Evolutionary conservation across 164 flowering plant genomes (phyloP).

Genomic region (Magnolia changhungtana): DNA sequence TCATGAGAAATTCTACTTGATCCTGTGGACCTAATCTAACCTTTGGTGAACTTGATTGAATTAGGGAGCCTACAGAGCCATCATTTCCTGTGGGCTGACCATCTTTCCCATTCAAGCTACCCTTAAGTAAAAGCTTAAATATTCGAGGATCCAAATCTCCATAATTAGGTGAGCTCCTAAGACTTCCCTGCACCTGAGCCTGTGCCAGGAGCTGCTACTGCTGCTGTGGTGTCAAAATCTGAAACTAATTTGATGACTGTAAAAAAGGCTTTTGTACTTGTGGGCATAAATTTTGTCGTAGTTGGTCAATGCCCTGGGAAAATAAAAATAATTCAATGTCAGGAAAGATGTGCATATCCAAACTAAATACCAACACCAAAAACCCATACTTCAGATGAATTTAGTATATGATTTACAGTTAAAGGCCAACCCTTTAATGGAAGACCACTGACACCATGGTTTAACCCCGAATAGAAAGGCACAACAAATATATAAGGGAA

Average conservation of each 20-base stretch:
- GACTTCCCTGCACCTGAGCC: slow-evolving; percentile 68
- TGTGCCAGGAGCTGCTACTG: slow-evolving; percentile 74
- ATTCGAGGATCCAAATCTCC: slow-evolving; percentile 63
- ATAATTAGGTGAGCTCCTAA: slow-evolving; percentile 54
- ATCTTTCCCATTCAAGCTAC: slow-evolving; percentile 52
- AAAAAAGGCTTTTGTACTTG: slow-evolving; percentile 68
- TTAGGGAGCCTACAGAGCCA: slow-evolving; percentile 78
- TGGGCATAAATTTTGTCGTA: slow-evolving; percentile 56
- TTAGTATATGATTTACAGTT: slow-evolving; percentile 6
- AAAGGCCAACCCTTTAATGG: slow-evolving; percentile 89
- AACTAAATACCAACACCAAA: background rate
- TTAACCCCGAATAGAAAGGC: slow-evolving; percentile 39
- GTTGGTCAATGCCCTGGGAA: slow-evolving; percentile 65
- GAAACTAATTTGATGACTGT: slow-evolving; percentile 59
- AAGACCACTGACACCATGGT: slow-evolving; percentile 63
- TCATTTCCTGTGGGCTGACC: too few relatives aligned
- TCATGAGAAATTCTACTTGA: slow-evolving; percentile 31
- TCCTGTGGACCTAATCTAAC: slow-evolving; percentile 35
- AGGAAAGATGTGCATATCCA: background rate
- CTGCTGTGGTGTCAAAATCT: slow-evolving; percentile 55
- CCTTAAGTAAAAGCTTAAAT: slow-evolving; percentile 58
- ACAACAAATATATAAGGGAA: too few relatives aligned
- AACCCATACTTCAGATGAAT: background rate
- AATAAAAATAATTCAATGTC: background rate
- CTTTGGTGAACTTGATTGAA: slow-evolving; percentile 78